These are phyloP conservation scores for Colletotrichum tofieldiae DNA, from an alignment of 2,329 filamentous ascomycete species.

Conservation along the genomic window DNA sequence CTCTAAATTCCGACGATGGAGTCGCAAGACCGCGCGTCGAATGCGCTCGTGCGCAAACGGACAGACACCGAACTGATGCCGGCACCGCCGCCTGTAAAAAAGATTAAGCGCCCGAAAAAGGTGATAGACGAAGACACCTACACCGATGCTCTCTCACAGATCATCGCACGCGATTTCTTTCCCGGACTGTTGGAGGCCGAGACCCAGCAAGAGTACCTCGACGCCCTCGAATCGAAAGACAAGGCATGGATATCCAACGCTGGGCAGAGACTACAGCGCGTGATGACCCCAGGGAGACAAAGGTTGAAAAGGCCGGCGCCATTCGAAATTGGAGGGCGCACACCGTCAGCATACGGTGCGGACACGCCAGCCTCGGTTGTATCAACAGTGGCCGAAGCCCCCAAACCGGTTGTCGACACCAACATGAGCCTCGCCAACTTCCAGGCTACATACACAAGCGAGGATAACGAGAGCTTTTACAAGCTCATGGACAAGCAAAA, in stretches of 20 bases:
- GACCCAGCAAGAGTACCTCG: slow-evolving; percentile 91
- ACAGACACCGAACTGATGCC: slow-evolving; percentile 84
- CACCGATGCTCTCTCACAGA: slow-evolving; percentile 89
- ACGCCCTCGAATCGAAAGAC: slow-evolving; percentile 90
- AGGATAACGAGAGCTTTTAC: slow-evolving; percentile 98
- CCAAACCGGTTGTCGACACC: slow-evolving; percentile 73
- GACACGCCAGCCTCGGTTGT: slow-evolving; percentile 80
- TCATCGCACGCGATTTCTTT: slow-evolving; percentile 97
- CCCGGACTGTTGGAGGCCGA: slow-evolving; percentile 90
- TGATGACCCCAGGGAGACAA: slow-evolving; percentile 83
- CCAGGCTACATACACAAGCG: slow-evolving; percentile 94
- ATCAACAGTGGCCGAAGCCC: slow-evolving; percentile 54
- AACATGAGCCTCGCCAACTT: slow-evolving; percentile 88
- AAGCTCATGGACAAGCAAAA: slow-evolving; percentile 93
- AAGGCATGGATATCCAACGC: slow-evolving; percentile 89
- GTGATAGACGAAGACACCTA: slow-evolving; percentile 96
- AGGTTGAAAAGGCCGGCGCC: slow-evolving; percentile 50
- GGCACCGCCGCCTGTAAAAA: slow-evolving; percentile 86
- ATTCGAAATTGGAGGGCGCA: slow-evolving; percentile 60
- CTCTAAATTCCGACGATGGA: slow-evolving; percentile 55
- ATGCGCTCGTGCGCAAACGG: slow-evolving; percentile 77
- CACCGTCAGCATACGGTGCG: slow-evolving; percentile 77
- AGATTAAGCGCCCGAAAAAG: slow-evolving; percentile 90
- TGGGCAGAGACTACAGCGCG: slow-evolving; percentile 78
- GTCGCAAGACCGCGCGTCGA: slow-evolving; percentile 57